Base-by-base conservation (phyloP, 768 basidiomycete genomes). In the Bullera alba region DNA sequence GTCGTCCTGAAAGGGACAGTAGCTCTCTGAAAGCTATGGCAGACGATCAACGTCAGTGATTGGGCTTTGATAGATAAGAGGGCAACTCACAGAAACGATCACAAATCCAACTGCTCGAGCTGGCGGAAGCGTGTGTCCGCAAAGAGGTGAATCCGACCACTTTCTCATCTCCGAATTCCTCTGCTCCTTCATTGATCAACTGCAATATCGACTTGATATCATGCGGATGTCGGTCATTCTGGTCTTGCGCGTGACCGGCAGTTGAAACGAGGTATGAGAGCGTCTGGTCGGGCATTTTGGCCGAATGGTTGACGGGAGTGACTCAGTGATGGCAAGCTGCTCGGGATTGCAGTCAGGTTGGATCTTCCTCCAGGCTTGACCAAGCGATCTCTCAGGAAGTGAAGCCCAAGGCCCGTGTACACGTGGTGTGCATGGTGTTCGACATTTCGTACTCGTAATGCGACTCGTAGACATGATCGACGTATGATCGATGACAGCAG, bases 251-350 rank as follows among this genome's bases (percentile, higher is more conserved):
- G 34, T 69, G 65, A 16, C 67, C 67, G 10, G 67, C 67, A 0
- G 67, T 69, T 1, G 67, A 62, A 14, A 69, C 62, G 4, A 69
- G 62, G 29, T 69, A 69, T 2, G 67, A 69, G 8, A 69, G 46
- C 4, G 50, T 51, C 49, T n/a, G n/a, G n/a, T n/a, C n/a, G n/a
- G n/a, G n/a, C n/a, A n/a, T n/a, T n/a, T n/a, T n/a, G n/a, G n/a
- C n/a, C n/a, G n/a, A n/a, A n/a, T n/a, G n/a, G n/a, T n/a, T n/a
- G n/a, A n/a, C n/a, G n/a, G n/a, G n/a, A n/a, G n/a, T n/a, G n/a
- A n/a, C n/a, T n/a, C n/a, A n/a, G n/a, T n/a, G n/a, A n/a, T n/a
- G n/a, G n/a, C n/a, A n/a, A n/a, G n/a, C n/a, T n/a, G n/a, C n/a
- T n/a, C n/a, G n/a, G n/a, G n/a, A n/a, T n/a, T n/a, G n/a, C n/a